Conservation (phyloP, 202 grass and related monocot species). For the Carex sylvatica region DNA sequence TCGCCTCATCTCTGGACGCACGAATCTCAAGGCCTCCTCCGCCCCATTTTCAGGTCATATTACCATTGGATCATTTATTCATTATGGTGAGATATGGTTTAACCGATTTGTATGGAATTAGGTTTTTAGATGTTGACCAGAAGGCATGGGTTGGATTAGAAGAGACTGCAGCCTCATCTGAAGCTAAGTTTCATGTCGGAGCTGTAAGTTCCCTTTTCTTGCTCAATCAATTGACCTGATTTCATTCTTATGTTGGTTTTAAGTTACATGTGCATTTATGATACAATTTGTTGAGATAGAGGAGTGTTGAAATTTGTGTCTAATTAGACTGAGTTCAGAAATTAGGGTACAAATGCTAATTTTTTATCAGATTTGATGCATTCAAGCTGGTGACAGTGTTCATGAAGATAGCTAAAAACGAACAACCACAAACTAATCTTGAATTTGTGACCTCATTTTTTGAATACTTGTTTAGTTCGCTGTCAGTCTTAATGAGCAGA, state of each 20-base stretch:
- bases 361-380: conserved; percentile 1
- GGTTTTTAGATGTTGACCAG: conserved; percentile 80
- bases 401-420: background rate
- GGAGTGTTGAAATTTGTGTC: background rate
- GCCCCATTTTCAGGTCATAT: conserved; percentile 85
- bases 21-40: conserved; percentile 88
- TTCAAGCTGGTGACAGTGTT: background rate
- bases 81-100: background rate
- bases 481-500: background rate
- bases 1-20: conserved; percentile 68
- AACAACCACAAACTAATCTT: background rate
- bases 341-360: background rate
- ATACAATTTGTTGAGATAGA: background rate
- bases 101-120: conserved; percentile 25
- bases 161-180: conserved; percentile 75
- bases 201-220: conserved; percentile 45
- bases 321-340: conserved; percentile 3
- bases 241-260: background rate
- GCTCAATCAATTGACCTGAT: background rate
- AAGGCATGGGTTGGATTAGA: conserved; percentile 77
- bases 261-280: background rate
- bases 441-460: background rate
- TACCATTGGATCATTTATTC: background rate
- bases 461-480: background rate
- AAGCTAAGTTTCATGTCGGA: conserved; percentile 82